A percentile compares a stretch with the other conserved stretches of the same genome.
These are phyloP conservation scores for Simmondsia chinensis DNA, from an alignment of 148 eudicot genomes.

Conservation along the genomic window DNA sequence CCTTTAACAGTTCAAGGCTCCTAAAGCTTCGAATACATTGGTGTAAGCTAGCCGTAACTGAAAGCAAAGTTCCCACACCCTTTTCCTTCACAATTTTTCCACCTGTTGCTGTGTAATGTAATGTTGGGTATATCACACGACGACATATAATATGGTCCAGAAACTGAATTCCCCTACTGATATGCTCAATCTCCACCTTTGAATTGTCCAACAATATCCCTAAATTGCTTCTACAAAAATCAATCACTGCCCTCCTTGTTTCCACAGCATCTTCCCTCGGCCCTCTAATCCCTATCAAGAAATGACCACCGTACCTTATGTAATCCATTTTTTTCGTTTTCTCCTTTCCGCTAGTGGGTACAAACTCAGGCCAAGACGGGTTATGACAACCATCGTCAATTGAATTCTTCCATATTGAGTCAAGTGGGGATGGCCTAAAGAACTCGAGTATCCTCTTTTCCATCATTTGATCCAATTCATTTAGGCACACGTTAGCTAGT, in stretches of 20 bases:
- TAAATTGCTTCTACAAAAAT: slow-evolving; percentile 43
- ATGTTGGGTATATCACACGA: slow-evolving; percentile 80
- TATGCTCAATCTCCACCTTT: slow-evolving; percentile 78
- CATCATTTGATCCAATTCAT: slow-evolving; percentile 72
- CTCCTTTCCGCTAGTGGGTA: slow-evolving; percentile 76
- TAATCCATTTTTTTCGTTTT: slow-evolving; percentile 87
- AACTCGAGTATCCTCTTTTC: slow-evolving; percentile 60
- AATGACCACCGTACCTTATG: slow-evolving; percentile 76
- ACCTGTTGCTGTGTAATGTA: slow-evolving; percentile 68
- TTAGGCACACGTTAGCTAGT: slow-evolving; percentile 66
- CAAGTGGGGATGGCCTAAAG: slow-evolving; percentile 36
- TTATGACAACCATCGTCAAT: slow-evolving; percentile 63
- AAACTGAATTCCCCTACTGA: slow-evolving; percentile 73
- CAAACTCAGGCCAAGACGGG: slow-evolving; percentile 99
- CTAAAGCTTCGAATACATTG: slow-evolving; percentile 73
- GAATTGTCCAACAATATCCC: slow-evolving; percentile 69
- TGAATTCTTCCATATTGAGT: slow-evolving; percentile 55
- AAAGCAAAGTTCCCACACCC: slow-evolving; percentile 93
- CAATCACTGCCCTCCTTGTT: slow-evolving; percentile 47
- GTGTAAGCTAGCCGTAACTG: slow-evolving; percentile 86
- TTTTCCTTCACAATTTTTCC: slow-evolving; percentile 73
- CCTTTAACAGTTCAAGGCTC: slow-evolving; percentile 62
- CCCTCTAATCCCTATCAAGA: slow-evolving; percentile 81
- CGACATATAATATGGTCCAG: slow-evolving; percentile 79
- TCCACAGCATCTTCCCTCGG: slow-evolving; percentile 80